These are phyloP conservation scores for Chloranthus sessilifolius DNA, from an alignment of 164 flowering plant species.

Conservation along the genomic window DNA sequence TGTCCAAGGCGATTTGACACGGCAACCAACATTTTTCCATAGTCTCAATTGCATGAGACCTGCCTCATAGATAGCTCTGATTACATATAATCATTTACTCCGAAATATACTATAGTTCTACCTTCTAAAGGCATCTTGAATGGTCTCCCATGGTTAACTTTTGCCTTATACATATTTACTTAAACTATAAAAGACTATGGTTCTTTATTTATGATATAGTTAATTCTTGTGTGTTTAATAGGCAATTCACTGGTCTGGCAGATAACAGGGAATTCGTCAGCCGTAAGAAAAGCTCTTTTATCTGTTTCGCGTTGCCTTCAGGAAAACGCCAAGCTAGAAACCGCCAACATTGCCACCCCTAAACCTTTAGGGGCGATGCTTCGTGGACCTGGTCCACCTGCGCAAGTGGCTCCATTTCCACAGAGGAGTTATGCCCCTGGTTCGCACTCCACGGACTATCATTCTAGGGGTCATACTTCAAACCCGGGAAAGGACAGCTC, in stretches of 20 bases:
- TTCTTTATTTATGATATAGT: too few relatives aligned
- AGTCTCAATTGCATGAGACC: too few relatives aligned
- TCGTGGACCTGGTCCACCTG: constrained; percentile 21
- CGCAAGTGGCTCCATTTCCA: constrained; percentile 29
- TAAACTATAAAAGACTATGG: too few relatives aligned
- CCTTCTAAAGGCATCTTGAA: too few relatives aligned
- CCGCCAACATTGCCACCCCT: constrained; percentile 14
- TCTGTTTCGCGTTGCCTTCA: constrained; percentile 48
- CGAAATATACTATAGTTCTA: too few relatives aligned
- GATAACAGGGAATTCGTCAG: constrained; percentile 42
- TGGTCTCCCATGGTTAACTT: too few relatives aligned
- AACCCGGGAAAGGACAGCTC: constrained; percentile 24
- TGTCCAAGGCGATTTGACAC: too few relatives aligned
- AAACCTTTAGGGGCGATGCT: constrained; percentile 14
- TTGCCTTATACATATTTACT: too few relatives aligned
- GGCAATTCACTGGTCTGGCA: constrained; percentile 19
- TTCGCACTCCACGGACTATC: constrained; percentile 27
- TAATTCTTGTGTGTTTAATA: too few relatives aligned
- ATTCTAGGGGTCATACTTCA: constrained; percentile 28
- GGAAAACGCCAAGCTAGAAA: constrained; percentile 33
- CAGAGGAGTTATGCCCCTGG: constrained; percentile 27
- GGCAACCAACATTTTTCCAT: too few relatives aligned
- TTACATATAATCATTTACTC: too few relatives aligned
- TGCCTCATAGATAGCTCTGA: too few relatives aligned
- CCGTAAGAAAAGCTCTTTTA: constrained; percentile 51